phyloP scores from a whole-genome alignment of 2,329 filamentous ascomycete genomes.

The Bipolaris zeicola region DNA sequence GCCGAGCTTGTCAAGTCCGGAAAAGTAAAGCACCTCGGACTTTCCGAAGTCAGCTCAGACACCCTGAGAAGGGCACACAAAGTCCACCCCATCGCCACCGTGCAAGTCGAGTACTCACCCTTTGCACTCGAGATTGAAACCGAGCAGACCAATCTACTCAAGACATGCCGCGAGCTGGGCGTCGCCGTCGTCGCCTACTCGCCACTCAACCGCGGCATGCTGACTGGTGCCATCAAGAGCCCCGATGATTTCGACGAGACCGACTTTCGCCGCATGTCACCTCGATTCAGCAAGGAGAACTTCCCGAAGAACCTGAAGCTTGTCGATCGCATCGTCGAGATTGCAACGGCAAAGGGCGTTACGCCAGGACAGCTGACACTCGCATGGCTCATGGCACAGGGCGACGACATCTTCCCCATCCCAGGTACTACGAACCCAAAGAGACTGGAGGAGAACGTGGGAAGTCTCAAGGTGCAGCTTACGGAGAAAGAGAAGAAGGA shows the following conservation, averaged over 20 bases:
- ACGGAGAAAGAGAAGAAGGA: conserved; percentile 36
- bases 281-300: conserved; percentile 52
- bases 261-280: conserved; percentile 36
- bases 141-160: conserved; percentile 42
- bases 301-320: conserved; percentile 46
- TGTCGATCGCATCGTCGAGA: conserved; percentile 34
- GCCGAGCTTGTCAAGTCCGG: conserved; percentile 62
- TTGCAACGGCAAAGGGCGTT: conserved; percentile 56
- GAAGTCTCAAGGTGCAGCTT: conserved; percentile 32
- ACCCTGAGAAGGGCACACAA: conserved; percentile 57
- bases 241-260: conserved; percentile 54
- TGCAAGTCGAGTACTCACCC: conserved; percentile 59
- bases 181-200: conserved; percentile 49
- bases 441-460: conserved; percentile 42
- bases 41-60: conserved; percentile 53
- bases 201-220: conserved; percentile 46
- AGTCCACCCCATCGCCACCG: conserved; percentile 55
- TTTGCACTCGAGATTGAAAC: conserved; percentile 57
- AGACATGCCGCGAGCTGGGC: conserved; percentile 53
- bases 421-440: conserved; percentile 52
- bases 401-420: conserved; percentile 62
- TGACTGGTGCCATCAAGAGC: conserved; percentile 33
- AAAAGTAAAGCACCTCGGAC: conserved; percentile 56
- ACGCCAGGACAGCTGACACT: conserved; percentile 64
- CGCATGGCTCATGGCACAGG: conserved; percentile 49